Base-by-base conservation (phyloP, 257 asterid genomes). In the Leptodermis oblonga region DNA sequence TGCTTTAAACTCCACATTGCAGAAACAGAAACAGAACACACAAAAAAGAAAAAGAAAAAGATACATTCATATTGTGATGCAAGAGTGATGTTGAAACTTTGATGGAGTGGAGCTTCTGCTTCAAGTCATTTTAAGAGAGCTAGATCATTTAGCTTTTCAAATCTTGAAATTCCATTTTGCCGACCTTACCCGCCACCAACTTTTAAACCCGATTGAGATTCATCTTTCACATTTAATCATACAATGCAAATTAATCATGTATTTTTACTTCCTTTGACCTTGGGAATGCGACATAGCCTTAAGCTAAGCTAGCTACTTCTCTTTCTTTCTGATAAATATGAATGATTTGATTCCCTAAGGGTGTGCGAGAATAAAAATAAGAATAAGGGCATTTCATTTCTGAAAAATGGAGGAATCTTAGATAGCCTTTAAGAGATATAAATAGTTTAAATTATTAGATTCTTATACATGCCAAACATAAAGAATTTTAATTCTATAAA, bases 1-100 rank as follows among this genome's bases (percentile, higher is more conserved):
- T 71, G 20, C 81, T 77, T 72, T 77, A 56, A 6, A n/a, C 55
- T 66, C 73, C 63, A 22, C n/a, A n/a, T n/a, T 67, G 78, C 31
- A 74, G 69, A 49, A n/a, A 73, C 41, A 61, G 23, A 55, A 30
- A 58, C 64, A 58, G 15, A 28, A 25, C 8, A 33, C 18, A 51
- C 74, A 39, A 14, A n/a, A 70, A 45, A 58, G 15, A 14, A n/a
- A 70, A 45, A 58, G 15, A 30, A 59, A 48, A 71, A 56, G 76
- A 65, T 65, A 14, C 65, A 70, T 20, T n/a, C n/a, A n/a, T n/a
- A n/a, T n/a, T n/a, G 53, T 60, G 56, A 76, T 70, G 43, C 43
- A 56, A 55, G 30, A 56, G 59, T 54, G 68, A 56, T 31, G 25
- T n/a, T 72, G 12, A 18, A 72, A 65, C 52, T 6, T 56, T 33